Percentiles rank a stretch among this genome's conserved stretches.
Conservation (phyloP, 176 grass and related monocot genomes). For the Musa troglodytarum region DNA sequence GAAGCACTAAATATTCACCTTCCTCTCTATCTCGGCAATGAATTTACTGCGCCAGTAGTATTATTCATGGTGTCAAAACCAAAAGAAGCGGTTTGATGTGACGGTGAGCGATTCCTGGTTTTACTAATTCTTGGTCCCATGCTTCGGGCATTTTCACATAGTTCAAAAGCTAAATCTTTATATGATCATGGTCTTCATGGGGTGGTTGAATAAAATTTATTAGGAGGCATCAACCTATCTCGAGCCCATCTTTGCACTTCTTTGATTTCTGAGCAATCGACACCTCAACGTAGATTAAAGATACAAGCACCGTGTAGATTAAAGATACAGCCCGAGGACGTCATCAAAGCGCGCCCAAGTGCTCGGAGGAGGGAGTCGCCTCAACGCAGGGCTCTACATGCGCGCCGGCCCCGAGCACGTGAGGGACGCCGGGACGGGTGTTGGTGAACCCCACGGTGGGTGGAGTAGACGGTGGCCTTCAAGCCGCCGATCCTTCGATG, state of each 20-base stretch:
- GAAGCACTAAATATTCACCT: too few species aligned
- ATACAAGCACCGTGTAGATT: too few species aligned
- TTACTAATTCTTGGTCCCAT: too few species aligned
- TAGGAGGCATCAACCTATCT: not conserved
- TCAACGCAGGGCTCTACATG: constrained; percentile 2
- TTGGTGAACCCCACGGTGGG: constrained; percentile 29
- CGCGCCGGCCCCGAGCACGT: not conserved
- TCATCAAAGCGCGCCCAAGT: not conserved
- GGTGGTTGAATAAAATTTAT: not conserved
- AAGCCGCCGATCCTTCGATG: constrained; percentile 39
- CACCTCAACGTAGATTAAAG: too few species aligned
- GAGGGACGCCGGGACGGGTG: not conserved
- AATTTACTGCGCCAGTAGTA: too few species aligned
- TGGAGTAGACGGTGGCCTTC: constrained; percentile 58
- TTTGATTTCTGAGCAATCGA: not conserved
- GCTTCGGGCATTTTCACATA: too few species aligned
- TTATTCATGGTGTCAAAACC: too few species aligned
- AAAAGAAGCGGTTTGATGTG: too few species aligned
- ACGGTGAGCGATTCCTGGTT: too few species aligned
- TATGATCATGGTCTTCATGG: not conserved
- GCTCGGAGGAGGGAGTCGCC: not conserved
- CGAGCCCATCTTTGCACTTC: not conserved
- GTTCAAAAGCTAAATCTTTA: too few species aligned
- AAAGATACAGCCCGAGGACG: constrained; percentile 4
- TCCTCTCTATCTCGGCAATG: too few species aligned